Evolutionary conservation across 169 alveolate genomes (phyloP), one percentile per base, ranked within the genome.

Genomic region (Fabrea salina): DNA sequence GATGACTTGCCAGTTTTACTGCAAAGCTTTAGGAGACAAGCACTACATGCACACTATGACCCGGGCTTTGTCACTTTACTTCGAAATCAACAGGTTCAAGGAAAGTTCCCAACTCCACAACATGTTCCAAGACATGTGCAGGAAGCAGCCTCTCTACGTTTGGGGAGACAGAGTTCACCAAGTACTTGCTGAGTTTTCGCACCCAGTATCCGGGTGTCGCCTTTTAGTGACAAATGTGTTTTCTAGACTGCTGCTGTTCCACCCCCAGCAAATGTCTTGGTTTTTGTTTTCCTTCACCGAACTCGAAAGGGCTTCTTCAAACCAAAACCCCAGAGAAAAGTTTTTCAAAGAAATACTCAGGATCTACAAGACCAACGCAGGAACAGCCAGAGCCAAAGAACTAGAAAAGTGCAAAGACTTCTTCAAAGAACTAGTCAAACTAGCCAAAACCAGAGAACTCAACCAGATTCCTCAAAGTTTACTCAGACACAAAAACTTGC

Each of bases 201-300:
- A 8, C 25, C 16, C 44, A 30, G 39, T 7, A 13, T 16, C 1
- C 0, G 41, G n/a, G 13, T 25, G 53, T 25, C 16, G 27, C 25
- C 19, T 33, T 11, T n/a, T 61, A 1, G 50, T 61, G 32, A 13
- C 1, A 16, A 32, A 11, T 33, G 49, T 61, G n/a, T 11, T 61
- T 25, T 8, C 39, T 11, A 61, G 74, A 61, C 74, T 61, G 11
- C 11, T 61, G 2, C 32, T n/a, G 16, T 25, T 13, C 3, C 74
- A 61, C 39, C 74, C 43, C 39, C 51, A 13, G 11, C 74, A 61
- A 27, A 61, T 61, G 74, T 30, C 32, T 16, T 61, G 74, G 74
- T 27, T 33, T 25, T 33, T 61, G 7, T 25, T 19, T n/a, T 33
- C 66, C 6, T 54, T 11, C 8, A 7, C 25, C 30, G 22, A 19